Base-by-base conservation (phyloP, 805 yeast species). In the Nakazawaea populi region DNA sequence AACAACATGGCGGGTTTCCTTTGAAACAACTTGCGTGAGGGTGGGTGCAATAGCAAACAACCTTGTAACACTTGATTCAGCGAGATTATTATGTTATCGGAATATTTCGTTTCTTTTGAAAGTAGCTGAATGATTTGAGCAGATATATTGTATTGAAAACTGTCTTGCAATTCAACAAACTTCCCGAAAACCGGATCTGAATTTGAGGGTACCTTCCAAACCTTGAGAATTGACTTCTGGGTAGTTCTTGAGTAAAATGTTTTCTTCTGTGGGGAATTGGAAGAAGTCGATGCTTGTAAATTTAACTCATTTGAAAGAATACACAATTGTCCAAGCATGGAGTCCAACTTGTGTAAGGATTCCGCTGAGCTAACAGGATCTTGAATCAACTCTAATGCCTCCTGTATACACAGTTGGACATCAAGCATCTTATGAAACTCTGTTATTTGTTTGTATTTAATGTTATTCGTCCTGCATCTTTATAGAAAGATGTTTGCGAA, bases 41-140 rank as follows among this genome's bases (percentile, higher is more conserved):
- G 65, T 4, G 83, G 76, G 59, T 85, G 91, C 7, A 85, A 47
- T 41, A 85, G 66, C 24, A 85, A 68, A 9, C 80, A 65, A 0
- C 90, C 91, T 57, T 82, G 86, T 4, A 83, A 61, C 1, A 77
- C 65, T 40, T 73, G 71, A 10, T 71, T 62, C 1, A 59, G 48
- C 18, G 66, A 51, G 6, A 58, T 49, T 0, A 63, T 52, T 30
- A 57, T 29, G 47, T 57, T 60, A 7, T 53, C 52, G 1, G 61
- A 18, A 44, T 54, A 49, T 47, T 55, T 37, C 42, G 42, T 27
- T 36, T 48, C 47, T 51, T 41, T 37, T 52, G 52, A 56, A 34
- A 63, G 54, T 12, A 62, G 47, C 27, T 36, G 44, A 29, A 76
- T 56, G 34, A 74, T 60, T 12, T 68, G 60, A 2, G 66, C 60